Percentiles rank a stretch among this genome's conserved stretches.
Evolutionary conservation across 108 stramenopile genomes (phyloP).

Genomic region (Cyclotella choctawhatcheeana): DNA sequence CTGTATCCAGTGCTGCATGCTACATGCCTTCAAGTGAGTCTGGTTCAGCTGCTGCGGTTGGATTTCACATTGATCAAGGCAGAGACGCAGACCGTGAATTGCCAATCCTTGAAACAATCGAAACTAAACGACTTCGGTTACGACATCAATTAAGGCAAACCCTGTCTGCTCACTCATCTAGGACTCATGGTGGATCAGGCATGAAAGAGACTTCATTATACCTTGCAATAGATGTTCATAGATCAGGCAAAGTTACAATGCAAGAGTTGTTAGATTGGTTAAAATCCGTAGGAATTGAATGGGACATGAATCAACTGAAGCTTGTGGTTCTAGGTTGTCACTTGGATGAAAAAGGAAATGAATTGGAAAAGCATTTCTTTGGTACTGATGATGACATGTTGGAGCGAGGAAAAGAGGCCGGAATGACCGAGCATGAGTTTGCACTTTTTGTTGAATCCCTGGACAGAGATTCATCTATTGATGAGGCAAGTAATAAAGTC

Average conservation of each 20-base stretch:
- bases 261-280: constrained; percentile 42
- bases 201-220: constrained; percentile 50
- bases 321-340: constrained; percentile 26
- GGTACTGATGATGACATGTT: constrained; percentile 2
- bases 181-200: constrained; percentile 31
- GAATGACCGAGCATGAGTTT: constrained; percentile 48
- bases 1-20: constrained; percentile 21
- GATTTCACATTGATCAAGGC: constrained; percentile 18
- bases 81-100: constrained; percentile 25
- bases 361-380: constrained; percentile 26
- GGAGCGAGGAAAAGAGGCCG: constrained; percentile 9
- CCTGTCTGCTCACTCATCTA: constrained; percentile 34
- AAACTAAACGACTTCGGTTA: constrained; percentile 11
- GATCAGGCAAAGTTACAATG: constrained; percentile 44
- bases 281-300: constrained; percentile 34
- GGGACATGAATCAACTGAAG: constrained; percentile 32
- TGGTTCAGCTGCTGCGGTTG: constrained; percentile 31
- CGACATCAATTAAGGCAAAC: constrained; percentile 31
- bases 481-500: neutral
- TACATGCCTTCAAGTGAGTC: constrained; percentile 25
- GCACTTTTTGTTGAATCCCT: constrained; percentile 44
- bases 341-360: neutral
- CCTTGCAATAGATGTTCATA: constrained; percentile 42
- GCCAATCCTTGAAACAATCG: constrained; percentile 19
- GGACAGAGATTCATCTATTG: constrained; percentile 1